Percentiles rank a stretch among this genome's conserved stretches.
Conservation (phyloP, 352 stramenopile genomes). For the Hyaloperonospora brassicae region DNA sequence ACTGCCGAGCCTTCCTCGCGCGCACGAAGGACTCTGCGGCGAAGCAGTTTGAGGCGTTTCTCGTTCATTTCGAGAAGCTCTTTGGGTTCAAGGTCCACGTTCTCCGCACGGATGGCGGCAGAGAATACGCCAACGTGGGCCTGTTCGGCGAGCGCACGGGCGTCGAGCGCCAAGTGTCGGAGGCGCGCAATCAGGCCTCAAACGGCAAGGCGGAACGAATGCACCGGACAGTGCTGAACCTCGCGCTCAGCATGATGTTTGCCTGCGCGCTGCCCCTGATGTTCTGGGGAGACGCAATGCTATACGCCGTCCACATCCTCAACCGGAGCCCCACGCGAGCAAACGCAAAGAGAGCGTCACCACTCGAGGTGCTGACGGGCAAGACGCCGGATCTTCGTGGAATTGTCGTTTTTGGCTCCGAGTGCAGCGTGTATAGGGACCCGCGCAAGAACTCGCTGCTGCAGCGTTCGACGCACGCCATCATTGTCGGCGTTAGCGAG, state of each 20-base stretch:
- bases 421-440: slow-evolving; percentile 7
- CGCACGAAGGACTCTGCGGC: slow-evolving; percentile 7
- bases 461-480: too few species aligned
- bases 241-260: slow-evolving; percentile 27
- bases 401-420: slow-evolving; percentile 6
- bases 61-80: slow-evolving; percentile 3
- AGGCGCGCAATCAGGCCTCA: slow-evolving; percentile 16
- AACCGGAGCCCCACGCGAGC: slow-evolving; percentile 12
- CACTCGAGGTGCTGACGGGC: slow-evolving; percentile 7
- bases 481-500: not conserved
- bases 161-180: slow-evolving; percentile 13
- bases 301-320: slow-evolving; percentile 26
- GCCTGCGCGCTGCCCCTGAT: slow-evolving; percentile 15
- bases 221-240: slow-evolving; percentile 16
- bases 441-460: not conserved
- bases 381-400: slow-evolving; percentile 1
- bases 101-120: slow-evolving; percentile 5
- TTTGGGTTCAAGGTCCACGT: slow-evolving; percentile 9
- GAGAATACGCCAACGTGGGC: slow-evolving; percentile 23
- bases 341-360: slow-evolving; percentile 6
- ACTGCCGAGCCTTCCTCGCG: not conserved
- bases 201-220: slow-evolving; percentile 31
- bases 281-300: slow-evolving; percentile 20
- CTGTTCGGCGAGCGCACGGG: slow-evolving; percentile 22
- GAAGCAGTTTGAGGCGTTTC: slow-evolving; percentile 8